Evolutionary conservation across 1,284 basidiomycete genomes (phyloP).

Genomic region (Apiotrichum brassicae): DNA sequence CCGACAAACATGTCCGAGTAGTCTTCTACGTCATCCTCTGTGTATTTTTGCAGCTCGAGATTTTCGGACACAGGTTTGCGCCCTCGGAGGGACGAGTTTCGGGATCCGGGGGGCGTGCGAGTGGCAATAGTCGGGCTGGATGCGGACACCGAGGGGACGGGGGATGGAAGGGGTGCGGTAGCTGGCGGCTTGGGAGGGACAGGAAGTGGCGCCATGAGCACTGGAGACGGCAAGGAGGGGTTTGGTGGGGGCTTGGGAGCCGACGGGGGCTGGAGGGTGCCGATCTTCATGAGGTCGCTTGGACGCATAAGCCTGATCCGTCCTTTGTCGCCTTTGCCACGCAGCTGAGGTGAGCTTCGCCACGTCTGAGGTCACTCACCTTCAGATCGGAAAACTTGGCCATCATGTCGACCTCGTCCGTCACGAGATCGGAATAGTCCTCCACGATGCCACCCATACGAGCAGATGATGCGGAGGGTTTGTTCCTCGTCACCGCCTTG

Average conservation of each 20-base stretch:
- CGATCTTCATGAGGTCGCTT: constrained; percentile 58
- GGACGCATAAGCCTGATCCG: constrained; percentile 75
- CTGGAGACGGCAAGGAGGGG: neutral
- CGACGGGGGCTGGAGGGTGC: constrained; percentile 36
- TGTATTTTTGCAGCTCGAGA: constrained; percentile 63
- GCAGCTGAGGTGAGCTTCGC: constrained; percentile 38
- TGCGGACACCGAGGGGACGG: neutral
- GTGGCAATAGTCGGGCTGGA: constrained; percentile 5
- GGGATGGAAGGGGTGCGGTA: neutral
- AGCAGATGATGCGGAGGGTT: neutral
- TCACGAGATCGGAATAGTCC: constrained; percentile 80
- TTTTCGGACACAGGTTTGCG: constrained; percentile 20
- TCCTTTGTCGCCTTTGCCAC: constrained; percentile 62
- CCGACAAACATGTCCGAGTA: constrained; percentile 80
- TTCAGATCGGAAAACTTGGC: constrained; percentile 85
- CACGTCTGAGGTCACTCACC: constrained; percentile 45
- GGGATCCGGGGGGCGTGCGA: constrained; percentile 34
- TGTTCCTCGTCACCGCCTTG: constrained; percentile 6
- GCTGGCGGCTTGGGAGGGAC: neutral
- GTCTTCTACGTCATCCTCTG: constrained; percentile 75
- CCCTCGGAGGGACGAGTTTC: constrained; percentile 30
- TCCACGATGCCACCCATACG: constrained; percentile 47
- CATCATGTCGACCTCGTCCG: constrained; percentile 74
- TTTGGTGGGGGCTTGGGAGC: neutral
- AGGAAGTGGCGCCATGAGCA: neutral